phyloP scores from a whole-genome alignment of 2,329 filamentous ascomycete species.

The Diaporthe citrichinensis region DNA sequence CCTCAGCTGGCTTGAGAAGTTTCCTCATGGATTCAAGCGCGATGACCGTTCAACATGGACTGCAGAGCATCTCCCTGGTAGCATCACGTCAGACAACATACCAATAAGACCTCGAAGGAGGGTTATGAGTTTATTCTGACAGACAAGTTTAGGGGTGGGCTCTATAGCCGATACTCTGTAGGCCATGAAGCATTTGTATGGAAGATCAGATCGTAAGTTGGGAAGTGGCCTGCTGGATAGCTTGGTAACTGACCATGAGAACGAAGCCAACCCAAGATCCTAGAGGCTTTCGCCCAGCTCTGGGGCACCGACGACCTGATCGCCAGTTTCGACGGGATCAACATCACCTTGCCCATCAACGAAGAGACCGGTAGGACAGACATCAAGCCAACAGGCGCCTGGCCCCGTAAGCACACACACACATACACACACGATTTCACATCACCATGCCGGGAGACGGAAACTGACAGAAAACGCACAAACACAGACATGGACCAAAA shows the following conservation, averaged over 20 bases:
- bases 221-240: no score
- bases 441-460: neutral
- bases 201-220: slow-evolving; percentile 37
- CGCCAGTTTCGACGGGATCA: slow-evolving; percentile 39
- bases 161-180: slow-evolving; percentile 36
- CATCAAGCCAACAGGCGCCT: slow-evolving; percentile 23
- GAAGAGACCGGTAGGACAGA: slow-evolving; percentile 34
- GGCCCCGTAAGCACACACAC: slow-evolving; percentile 32
- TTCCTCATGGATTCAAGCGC: slow-evolving; percentile 35
- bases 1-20: slow-evolving; percentile 37
- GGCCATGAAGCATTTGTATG: slow-evolving; percentile 37
- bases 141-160: neutral
- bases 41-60: slow-evolving; percentile 38
- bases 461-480: neutral
- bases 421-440: neutral
- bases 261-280: slow-evolving; percentile 34
- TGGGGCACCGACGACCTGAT: slow-evolving; percentile 39
- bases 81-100: slow-evolving; percentile 29
- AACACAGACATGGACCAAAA: slow-evolving; percentile 38
- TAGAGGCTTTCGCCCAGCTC: slow-evolving; percentile 32
- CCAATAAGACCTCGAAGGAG: neutral
- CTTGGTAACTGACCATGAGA: neutral
- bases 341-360: slow-evolving; percentile 36
- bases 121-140: neutral
- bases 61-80: slow-evolving; percentile 29